A percentile compares a stretch with the other conserved stretches of the same genome.
Evolutionary conservation across 1,284 basidiomycete species (phyloP).

Genomic region (Lignosus rhinocerotis): DNA sequence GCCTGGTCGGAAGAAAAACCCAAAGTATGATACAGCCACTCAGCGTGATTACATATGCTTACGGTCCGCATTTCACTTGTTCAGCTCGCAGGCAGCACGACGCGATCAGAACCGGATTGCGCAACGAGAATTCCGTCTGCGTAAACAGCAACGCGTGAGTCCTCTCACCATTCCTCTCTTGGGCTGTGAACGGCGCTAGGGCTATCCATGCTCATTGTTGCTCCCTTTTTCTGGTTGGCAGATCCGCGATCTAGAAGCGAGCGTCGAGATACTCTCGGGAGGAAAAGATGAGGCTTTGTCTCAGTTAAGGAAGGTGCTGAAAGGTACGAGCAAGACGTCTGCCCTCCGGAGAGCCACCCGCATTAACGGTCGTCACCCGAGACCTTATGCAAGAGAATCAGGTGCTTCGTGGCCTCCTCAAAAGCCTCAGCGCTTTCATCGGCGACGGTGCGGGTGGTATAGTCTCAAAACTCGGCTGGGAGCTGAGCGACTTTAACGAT

Average conservation of each 20-base stretch:
- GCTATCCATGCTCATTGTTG: conserved; percentile 10
- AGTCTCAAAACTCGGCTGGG: conserved; percentile 79
- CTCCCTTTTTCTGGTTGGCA: conserved; percentile 31
- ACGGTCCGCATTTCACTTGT: conserved; percentile 28
- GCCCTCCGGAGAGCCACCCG: neutral
- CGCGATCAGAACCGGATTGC: conserved; percentile 92
- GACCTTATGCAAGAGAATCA: conserved; percentile 90
- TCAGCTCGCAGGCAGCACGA: conserved; percentile 81
- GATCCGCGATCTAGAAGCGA: conserved; percentile 92
- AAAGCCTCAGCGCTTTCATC: conserved; percentile 76
- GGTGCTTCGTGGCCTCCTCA: conserved; percentile 75
- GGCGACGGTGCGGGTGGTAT: conserved; percentile 82
- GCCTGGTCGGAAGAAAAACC: conserved; percentile 83
- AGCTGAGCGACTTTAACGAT: conserved; percentile 73
- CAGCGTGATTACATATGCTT: conserved; percentile 35
- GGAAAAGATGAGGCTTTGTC: conserved; percentile 85
- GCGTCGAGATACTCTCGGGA: conserved; percentile 87
- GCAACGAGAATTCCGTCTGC: conserved; percentile 87
- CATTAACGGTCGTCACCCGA: conserved; percentile 31
- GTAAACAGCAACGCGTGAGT: conserved; percentile 82
- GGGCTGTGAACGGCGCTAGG: neutral
- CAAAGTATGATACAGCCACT: conserved; percentile 55
- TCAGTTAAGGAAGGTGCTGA: conserved; percentile 80
- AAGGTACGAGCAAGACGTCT: conserved; percentile 46
- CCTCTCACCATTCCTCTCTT: conserved; percentile 6